Conservation (phyloP, 257 asterid species). For the Hygrophila difformis region DNA sequence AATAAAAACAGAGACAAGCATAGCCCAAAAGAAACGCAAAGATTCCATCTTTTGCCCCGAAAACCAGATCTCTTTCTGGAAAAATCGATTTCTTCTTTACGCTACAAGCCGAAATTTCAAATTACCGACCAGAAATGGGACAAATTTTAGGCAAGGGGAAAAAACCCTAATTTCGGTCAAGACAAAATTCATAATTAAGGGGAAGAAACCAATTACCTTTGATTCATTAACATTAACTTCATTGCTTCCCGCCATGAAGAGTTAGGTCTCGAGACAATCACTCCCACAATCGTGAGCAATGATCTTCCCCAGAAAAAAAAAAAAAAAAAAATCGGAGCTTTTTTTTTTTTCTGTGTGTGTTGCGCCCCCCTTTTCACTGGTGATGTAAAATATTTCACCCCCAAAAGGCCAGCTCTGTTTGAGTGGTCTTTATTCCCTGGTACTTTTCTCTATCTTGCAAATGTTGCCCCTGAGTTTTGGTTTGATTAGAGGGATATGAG, state of each 20-base stretch:
- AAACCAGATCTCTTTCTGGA: slow-evolving; percentile 8
- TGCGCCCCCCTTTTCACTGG: too few relatives aligned
- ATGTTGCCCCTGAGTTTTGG: too few relatives aligned
- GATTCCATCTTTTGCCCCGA: slow-evolving; percentile 17
- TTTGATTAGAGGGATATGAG: too few relatives aligned
- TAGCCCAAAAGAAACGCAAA: slow-evolving; percentile 12
- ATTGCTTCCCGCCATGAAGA: slow-evolving; percentile 22
- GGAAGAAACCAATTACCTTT: slow-evolving; percentile 25
- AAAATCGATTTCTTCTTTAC: slow-evolving; percentile 7
- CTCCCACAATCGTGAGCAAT: not conserved
- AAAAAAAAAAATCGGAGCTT: too few relatives aligned
- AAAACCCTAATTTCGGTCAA: slow-evolving; percentile 2
- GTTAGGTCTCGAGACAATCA: not conserved
- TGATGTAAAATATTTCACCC: too few relatives aligned
- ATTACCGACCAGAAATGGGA: slow-evolving; percentile 1
- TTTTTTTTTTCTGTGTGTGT: too few relatives aligned
- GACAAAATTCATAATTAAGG: not conserved
- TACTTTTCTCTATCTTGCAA: too few relatives aligned
- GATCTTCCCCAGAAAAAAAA: not conserved
- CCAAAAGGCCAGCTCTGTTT: too few relatives aligned
- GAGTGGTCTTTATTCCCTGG: too few relatives aligned
- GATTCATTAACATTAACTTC: slow-evolving; percentile 27
- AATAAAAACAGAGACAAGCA: slow-evolving; percentile 7
- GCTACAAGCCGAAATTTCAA: slow-evolving; percentile 4
- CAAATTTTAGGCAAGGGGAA: not conserved